Evolutionary conservation across 164 flowering plant genomes (phyloP).

Genomic region (Saururus chinensis): DNA sequence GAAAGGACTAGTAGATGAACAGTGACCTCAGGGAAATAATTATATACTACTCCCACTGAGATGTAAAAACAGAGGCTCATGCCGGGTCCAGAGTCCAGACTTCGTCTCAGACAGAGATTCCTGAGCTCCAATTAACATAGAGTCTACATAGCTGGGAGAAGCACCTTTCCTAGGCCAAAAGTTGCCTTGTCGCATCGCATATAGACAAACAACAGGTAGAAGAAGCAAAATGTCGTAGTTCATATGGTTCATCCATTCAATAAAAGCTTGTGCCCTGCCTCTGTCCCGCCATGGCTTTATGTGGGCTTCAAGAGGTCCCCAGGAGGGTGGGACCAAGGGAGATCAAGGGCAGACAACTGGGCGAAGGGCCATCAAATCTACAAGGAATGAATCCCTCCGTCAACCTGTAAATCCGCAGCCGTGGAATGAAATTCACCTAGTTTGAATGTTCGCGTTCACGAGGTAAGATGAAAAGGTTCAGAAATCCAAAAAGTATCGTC

Average conservation of each 20-base stretch:
- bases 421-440: no score
- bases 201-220: background rate
- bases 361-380: no score
- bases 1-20: background rate
- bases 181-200: background rate
- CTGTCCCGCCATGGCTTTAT: background rate
- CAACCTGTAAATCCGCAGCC: no score
- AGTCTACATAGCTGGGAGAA: background rate
- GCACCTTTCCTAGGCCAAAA: background rate
- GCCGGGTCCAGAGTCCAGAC: no score
- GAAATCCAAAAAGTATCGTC: no score
- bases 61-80: background rate
- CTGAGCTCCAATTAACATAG: background rate
- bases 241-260: background rate
- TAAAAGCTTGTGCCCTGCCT: background rate
- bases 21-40: background rate
- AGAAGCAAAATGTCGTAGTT: background rate
- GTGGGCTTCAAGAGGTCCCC: no score
- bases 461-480: no score
- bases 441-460: no score
- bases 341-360: no score
- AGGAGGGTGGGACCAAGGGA: no score
- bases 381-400: no score
- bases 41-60: background rate
- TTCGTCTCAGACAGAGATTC: background rate